Evolutionary conservation across 1,139 yeast species (phyloP).

Genomic region (Yamadazyma kanchanaburiensis): DNA sequence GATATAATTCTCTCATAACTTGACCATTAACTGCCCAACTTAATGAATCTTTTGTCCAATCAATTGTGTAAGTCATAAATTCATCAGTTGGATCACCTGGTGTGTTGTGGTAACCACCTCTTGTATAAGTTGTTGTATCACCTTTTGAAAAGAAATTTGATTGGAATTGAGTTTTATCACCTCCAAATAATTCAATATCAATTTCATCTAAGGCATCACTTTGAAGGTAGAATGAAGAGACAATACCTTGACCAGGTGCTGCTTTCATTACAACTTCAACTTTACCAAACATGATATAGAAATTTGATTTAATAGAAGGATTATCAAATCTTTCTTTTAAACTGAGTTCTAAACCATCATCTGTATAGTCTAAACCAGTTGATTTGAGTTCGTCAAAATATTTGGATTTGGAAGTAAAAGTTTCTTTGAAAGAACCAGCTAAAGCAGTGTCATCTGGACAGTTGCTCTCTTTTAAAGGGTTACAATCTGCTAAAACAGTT

Average conservation of each 20-base stretch:
- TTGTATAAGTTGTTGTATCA: slow-evolving; percentile 66
- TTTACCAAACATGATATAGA: slow-evolving; percentile 83
- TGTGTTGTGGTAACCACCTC: slow-evolving; percentile 66
- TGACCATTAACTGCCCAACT: slow-evolving; percentile 63
- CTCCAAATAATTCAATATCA: slow-evolving; percentile 83
- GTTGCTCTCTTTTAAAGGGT: slow-evolving; percentile 25
- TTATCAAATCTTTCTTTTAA: slow-evolving; percentile 63
- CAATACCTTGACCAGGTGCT: slow-evolving; percentile 71
- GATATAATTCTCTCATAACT: slow-evolving; percentile 54
- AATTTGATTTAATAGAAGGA: slow-evolving; percentile 72
- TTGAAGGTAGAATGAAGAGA: slow-evolving; percentile 77
- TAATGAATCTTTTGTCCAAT: slow-evolving; percentile 67
- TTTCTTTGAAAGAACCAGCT: slow-evolving; percentile 49
- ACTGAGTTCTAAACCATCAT: slow-evolving; percentile 56
- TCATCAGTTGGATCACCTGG: slow-evolving; percentile 47
- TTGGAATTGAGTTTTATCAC: slow-evolving; percentile 69
- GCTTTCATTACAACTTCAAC: slow-evolving; percentile 71
- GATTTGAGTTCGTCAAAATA: slow-evolving; percentile 30
- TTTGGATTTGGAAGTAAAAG: slow-evolving; percentile 41
- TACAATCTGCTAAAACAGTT: slow-evolving; percentile 18
- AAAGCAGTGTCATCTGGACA: slow-evolving; percentile 53
- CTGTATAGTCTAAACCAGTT: slow-evolving; percentile 22
- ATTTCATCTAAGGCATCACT: slow-evolving; percentile 86
- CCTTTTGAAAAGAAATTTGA: slow-evolving; percentile 84
- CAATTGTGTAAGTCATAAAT: slow-evolving; percentile 76